Evolutionary conservation across 2,329 filamentous ascomycete genomes (phyloP).

Genomic region (Xylariaceae sp.): DNA sequence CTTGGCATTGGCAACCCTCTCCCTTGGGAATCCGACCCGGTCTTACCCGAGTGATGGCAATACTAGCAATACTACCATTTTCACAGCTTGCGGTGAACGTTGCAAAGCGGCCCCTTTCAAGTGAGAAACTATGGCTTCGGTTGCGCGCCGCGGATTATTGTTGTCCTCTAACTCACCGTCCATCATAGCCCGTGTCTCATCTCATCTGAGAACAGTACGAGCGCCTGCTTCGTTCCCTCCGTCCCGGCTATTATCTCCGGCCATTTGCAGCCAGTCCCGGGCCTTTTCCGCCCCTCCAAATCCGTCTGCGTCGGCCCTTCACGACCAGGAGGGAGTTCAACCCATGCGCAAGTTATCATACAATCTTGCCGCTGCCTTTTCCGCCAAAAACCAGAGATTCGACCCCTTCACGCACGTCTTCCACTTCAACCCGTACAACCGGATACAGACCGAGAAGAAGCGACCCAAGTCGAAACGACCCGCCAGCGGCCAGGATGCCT

Average conservation of each 20-base stretch:
- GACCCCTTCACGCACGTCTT: slow-evolving; percentile 64
- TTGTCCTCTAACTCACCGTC: slow-evolving; percentile 16
- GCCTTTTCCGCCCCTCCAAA: slow-evolving; percentile 25
- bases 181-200: slow-evolving; percentile 21
- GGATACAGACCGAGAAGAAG: slow-evolving; percentile 48
- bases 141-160: slow-evolving; percentile 20
- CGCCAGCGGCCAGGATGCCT: slow-evolving; percentile 88
- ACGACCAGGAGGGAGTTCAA: slow-evolving; percentile 21
- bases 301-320: neutral
- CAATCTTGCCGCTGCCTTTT: slow-evolving; percentile 68
- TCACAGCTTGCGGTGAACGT: slow-evolving; percentile 19
- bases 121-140: slow-evolving; percentile 28
- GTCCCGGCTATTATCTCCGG: neutral
- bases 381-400: slow-evolving; percentile 65
- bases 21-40: slow-evolving; percentile 7
- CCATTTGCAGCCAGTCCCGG: slow-evolving; percentile 11
- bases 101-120: slow-evolving; percentile 18
- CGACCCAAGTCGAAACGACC: slow-evolving; percentile 57
- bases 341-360: slow-evolving; percentile 50
- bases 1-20: neutral
- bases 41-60: slow-evolving; percentile 23
- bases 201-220: slow-evolving; percentile 16
- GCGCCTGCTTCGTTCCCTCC: slow-evolving; percentile 7
- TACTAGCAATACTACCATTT: slow-evolving; percentile 10
- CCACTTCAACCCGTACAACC: slow-evolving; percentile 63